Percentiles rank a stretch among this genome's conserved stretches.
These are phyloP conservation scores for Angophora floribunda DNA, from an alignment of 345 rosid species.

Conservation along the genomic window DNA sequence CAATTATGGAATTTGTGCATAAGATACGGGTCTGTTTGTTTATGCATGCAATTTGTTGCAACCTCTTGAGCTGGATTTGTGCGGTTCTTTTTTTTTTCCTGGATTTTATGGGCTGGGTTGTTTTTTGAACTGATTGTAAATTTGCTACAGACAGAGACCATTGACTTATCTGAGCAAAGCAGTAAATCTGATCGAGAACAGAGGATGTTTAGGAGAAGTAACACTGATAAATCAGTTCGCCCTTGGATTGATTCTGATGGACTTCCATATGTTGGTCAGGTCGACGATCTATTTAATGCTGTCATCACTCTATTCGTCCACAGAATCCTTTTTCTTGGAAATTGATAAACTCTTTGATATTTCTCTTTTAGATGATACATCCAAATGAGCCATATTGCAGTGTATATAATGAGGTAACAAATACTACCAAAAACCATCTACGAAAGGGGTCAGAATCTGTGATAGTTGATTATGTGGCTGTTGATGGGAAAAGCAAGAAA, in stretches of 20 bases:
- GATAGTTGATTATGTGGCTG: constrained; percentile 67
- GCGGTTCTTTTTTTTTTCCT: neutral
- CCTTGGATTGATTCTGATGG: constrained; percentile 78
- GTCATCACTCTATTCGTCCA: neutral
- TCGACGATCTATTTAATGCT: constrained; percentile 5
- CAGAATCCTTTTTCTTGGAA: neutral
- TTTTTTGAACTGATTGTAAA: neutral
- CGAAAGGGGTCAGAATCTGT: constrained; percentile 76
- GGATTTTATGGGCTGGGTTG: neutral
- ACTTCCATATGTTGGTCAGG: constrained; percentile 95
- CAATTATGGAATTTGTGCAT: neutral
- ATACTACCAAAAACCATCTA: constrained; percentile 14
- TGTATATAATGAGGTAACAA: constrained; percentile 42
- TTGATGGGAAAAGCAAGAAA: constrained; percentile 63
- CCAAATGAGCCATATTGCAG: constrained; percentile 71
- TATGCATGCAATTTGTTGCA: neutral
- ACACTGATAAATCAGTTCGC: constrained; percentile 31
- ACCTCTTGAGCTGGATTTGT: neutral
- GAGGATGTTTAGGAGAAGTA: constrained; percentile 50
- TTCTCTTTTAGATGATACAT: constrained; percentile 44
- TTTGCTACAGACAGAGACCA: constrained; percentile 68
- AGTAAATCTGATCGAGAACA: constrained; percentile 33
- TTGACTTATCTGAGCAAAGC: constrained; percentile 56
- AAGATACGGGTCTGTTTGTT: neutral
- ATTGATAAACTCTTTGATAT: neutral